Base-by-base conservation (phyloP, 768 basidiomycete species). In the Kwoniella heveanensis region DNA sequence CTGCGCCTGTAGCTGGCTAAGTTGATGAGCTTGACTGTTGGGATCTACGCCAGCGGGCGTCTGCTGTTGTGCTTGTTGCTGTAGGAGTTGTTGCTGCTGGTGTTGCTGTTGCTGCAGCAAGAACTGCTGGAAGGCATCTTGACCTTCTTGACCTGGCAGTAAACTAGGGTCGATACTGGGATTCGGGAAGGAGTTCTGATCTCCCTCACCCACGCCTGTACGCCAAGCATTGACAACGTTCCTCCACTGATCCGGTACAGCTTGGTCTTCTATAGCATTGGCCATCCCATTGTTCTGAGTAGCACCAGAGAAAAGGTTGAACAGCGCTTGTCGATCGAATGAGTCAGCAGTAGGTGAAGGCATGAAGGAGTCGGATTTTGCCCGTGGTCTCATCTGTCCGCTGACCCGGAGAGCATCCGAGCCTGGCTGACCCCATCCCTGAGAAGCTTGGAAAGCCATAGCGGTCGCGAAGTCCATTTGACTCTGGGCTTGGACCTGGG, bases 361-460 rank as follows among this genome's bases (percentile, higher is more conserved):
- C 67, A 69, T 66, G 32, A 59, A 65, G 9, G 75, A 77, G 51
- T 77, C 75, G n/a, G 75, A 77, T 57, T 77, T 77, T 0, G 75
- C 66, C 37, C 75, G 46, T 13, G 72, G 75, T 49, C 75, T 64
- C n/a, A 32, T 62, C 7, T 39, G 32, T 13, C 30, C 44, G 10
- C 44, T 57, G 7, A 57, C 50, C n/a, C 67, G 46, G 21, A 68
- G 50, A 2, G 59, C 66, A 10, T 61, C 60, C 9, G 26, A 37
- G 52, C 54, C 64, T 19, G 32, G 46, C 29, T 62, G 46, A 10
- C 27, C 57, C 67, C 66, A 71, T 12, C 57, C 56, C 49, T 56
- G 66, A 24, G 54, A 39, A 46, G 63, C 57, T 51, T 65, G 59
- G 32, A 54, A 57, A 3, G 60, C 51, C 63, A 67, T 67, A 9